Evolutionary conservation across 2,329 filamentous ascomycete genomes (phyloP).

Genomic region (Cladophialophora yegresii): DNA sequence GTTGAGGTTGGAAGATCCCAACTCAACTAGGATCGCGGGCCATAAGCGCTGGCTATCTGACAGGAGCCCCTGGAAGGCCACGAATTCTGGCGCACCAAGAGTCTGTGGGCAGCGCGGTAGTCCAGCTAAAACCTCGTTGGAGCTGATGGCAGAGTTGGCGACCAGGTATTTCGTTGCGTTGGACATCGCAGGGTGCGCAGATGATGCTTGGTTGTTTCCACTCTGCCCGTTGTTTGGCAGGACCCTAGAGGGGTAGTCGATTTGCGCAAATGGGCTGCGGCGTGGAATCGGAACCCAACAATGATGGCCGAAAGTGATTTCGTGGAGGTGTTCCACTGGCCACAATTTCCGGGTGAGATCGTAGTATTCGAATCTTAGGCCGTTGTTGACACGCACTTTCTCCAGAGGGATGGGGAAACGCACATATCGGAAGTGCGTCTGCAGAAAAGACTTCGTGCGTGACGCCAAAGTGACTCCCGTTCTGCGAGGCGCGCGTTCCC

Average conservation of each 20-base stretch:
- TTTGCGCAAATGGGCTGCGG: conserved; percentile 42
- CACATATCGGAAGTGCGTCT: conserved; percentile 53
- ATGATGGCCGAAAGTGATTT: conserved; percentile 51
- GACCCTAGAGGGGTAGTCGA: conserved; percentile 37
- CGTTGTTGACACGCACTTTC: conserved; percentile 52
- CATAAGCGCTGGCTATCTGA: conserved; percentile 51
- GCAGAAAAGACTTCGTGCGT: conserved; percentile 49
- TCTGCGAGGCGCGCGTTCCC: conserved; percentile 31
- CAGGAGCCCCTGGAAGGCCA: conserved; percentile 50
- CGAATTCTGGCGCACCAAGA: conserved; percentile 54
- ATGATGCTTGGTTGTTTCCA: background rate
- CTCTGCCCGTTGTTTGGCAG: conserved; percentile 15
- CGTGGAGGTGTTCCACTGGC: conserved; percentile 39
- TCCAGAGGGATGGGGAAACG: conserved; percentile 47
- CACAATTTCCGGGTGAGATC: conserved; percentile 48
- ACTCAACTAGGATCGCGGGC: conserved; percentile 52
- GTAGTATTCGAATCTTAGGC: conserved; percentile 52
- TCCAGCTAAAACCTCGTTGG: conserved; percentile 51
- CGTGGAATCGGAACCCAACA: conserved; percentile 46
- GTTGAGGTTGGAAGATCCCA: conserved; percentile 60
- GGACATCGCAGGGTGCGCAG: background rate
- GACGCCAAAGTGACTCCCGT: conserved; percentile 48
- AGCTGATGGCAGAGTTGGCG: conserved; percentile 49
- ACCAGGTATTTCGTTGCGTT: conserved; percentile 30
- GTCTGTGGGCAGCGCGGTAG: conserved; percentile 51